Evolutionary conservation across 768 basidiomycete species (phyloP), one percentile per base, ranked within the genome.

Genomic region (Serendipita sp.): DNA sequence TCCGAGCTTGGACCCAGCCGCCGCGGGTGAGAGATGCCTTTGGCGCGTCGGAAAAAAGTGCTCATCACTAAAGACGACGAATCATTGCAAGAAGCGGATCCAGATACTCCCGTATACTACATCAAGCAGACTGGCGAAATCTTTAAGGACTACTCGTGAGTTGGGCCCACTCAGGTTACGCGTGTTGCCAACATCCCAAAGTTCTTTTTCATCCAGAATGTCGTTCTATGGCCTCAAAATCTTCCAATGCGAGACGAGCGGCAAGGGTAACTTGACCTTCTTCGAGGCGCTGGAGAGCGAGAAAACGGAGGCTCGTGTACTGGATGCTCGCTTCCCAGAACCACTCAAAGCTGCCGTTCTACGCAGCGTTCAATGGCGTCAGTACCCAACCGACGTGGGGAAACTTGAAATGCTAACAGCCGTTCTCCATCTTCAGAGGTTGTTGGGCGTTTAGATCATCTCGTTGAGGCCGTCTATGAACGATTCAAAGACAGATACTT

Each of bases 401-500:
- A 64, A 58, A 58, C 24, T 66, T 64, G 53, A 3, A 34, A 65
- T 69, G 63, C 70, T 69, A 18, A 10, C 66, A 7, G 65, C 68
- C 67, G 32, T 66, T 69, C 67, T 67, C 56, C 35, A 69, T 70
- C 24, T 68, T 44, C 75, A 96, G 94, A 96, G 86, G 90, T 97
- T 69, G 88, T 97, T 75, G 95, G 96, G 54, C 87, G 96, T 66
- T 78, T 98, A 64, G 95, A 99, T 76, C 89, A 89, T 71, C 79
- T 99, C 18, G 92, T 95, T 16, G 96, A 99, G 73, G 86, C 88
- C 60, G 89, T 97, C 45, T 96, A 85, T 71, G 94, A 97, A 68
- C 87, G 96, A 63, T 98, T 92, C 81, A 92, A 93, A 70, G 89
- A 98, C 76, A 83, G 96, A 35, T 99, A 92, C 75, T 98, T 92